A percentile compares a stretch with the other conserved stretches of the same genome.
phyloP scores from a whole-genome alignment of 176 grass and related monocot genomes.

The Tuctoria greenei region DNA sequence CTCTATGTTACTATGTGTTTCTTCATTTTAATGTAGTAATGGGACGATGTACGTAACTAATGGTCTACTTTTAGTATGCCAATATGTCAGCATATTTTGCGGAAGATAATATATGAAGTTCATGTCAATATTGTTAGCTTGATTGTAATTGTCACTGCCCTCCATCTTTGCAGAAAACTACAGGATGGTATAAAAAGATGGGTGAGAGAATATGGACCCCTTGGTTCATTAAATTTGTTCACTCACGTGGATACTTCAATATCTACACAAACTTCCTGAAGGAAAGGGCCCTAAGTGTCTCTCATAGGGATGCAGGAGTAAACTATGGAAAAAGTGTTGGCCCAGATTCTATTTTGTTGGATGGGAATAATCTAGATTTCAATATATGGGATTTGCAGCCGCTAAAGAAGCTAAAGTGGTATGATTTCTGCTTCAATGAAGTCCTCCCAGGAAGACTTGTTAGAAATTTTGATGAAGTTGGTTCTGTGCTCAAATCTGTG shows the following conservation, averaged over 20 bases:
- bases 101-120: constrained; percentile 23
- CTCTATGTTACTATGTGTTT: constrained; percentile 4
- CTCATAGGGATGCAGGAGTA: constrained; percentile 92
- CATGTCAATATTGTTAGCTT: constrained; percentile 30
- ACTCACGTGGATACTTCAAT: constrained; percentile 87
- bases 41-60: constrained; percentile 19
- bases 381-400: constrained; percentile 62
- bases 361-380: constrained; percentile 66
- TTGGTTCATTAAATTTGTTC: constrained; percentile 97
- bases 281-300: constrained; percentile 83
- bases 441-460: constrained; percentile 59
- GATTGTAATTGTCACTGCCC: constrained; percentile 1
- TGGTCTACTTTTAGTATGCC: constrained; percentile 1
- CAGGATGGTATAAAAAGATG: constrained; percentile 96
- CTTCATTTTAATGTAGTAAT: constrained; percentile 18
- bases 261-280: constrained; percentile 87
- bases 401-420: constrained; percentile 65
- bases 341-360: constrained; percentile 86
- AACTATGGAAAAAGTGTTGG: constrained; percentile 85
- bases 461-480: constrained; percentile 60
- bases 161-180: constrained; percentile 69
- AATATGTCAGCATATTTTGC: constrained; percentile 2
- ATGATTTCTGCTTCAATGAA: constrained; percentile 84
- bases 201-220: constrained; percentile 99
- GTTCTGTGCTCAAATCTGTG: constrained; percentile 56